A percentile compares a stretch with the other conserved stretches of the same genome.
Evolutionary conservation across 495 filamentous ascomycete species (phyloP).

Genomic region (Talaromyces thailandensis): DNA sequence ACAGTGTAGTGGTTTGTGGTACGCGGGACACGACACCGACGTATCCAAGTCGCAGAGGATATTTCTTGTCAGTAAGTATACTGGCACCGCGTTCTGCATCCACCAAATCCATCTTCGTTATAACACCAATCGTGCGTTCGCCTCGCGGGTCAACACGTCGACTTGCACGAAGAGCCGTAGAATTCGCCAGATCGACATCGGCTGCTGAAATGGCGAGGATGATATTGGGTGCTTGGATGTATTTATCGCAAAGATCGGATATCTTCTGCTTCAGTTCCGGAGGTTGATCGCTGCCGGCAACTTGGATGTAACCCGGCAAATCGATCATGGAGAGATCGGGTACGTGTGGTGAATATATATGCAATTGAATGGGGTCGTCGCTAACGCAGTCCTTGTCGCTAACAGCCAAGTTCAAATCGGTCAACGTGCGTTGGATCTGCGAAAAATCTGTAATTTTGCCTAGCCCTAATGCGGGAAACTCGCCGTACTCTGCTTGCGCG

Average conservation of each 20-base stretch:
- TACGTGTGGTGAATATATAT: slow-evolving; percentile 90
- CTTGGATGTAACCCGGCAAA: slow-evolving; percentile 94
- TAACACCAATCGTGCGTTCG: slow-evolving; percentile 92
- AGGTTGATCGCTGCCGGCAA: slow-evolving; percentile 84
- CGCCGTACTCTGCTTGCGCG: slow-evolving; percentile 83
- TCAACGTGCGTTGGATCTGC: slow-evolving; percentile 85
- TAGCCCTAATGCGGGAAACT: slow-evolving; percentile 87
- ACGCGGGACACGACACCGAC: slow-evolving; percentile 87
- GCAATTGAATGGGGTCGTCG: slow-evolving; percentile 92
- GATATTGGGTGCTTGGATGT: slow-evolving; percentile 92
- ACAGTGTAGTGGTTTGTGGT: slow-evolving; percentile 66
- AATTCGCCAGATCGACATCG: slow-evolving; percentile 95
- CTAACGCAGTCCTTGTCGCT: slow-evolving; percentile 83
- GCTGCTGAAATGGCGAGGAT: slow-evolving; percentile 96
- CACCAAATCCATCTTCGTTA: slow-evolving; percentile 99
- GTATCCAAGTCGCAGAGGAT: slow-evolving; percentile 91
- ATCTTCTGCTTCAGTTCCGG: slow-evolving; percentile 92
- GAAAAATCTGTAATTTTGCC: slow-evolving; percentile 90
- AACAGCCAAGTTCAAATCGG: slow-evolving; percentile 90
- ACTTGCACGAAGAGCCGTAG: slow-evolving; percentile 83
- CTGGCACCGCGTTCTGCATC: slow-evolving; percentile 68
- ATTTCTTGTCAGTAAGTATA: slow-evolving; percentile 82
- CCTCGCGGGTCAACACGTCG: slow-evolving; percentile 88
- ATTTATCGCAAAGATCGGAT: slow-evolving; percentile 93
- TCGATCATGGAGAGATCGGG: slow-evolving; percentile 96